A percentile compares a stretch with the other conserved stretches of the same genome.
phyloP scores from a whole-genome alignment of 441 rosid species.

The Croton laevigatus region DNA sequence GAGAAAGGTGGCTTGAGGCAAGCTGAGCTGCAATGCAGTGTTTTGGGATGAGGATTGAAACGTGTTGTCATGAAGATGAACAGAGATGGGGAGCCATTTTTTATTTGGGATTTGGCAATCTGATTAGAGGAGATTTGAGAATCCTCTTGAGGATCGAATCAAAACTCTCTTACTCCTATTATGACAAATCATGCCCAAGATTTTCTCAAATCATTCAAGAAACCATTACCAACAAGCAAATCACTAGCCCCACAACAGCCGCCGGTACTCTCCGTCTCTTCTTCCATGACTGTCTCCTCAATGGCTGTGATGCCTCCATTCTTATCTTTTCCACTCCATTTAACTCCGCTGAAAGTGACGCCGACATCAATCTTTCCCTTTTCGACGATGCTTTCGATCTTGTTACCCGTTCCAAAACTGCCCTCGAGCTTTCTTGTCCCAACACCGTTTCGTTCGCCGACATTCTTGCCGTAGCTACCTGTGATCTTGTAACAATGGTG shows the following conservation, averaged over 20 bases:
- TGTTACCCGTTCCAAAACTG: constrained; percentile 53
- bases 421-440: constrained; percentile 64
- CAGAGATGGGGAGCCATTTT: too few relatives aligned
- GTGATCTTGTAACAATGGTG: constrained; percentile 61
- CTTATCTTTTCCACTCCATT: constrained; percentile 58
- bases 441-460: constrained; percentile 63
- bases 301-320: constrained; percentile 65
- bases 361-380: constrained; percentile 63
- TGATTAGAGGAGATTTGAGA: too few relatives aligned
- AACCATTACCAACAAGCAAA: constrained; percentile 52
- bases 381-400: constrained; percentile 78
- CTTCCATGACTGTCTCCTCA: constrained; percentile 77
- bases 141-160: too few relatives aligned
- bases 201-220: constrained; percentile 45
- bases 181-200: constrained; percentile 54
- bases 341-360: constrained; percentile 64
- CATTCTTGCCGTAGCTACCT: constrained; percentile 56
- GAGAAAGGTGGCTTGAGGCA: too few relatives aligned
- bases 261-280: constrained; percentile 69
- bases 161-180: constrained; percentile 48
- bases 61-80: too few relatives aligned
- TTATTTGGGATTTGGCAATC: too few relatives aligned
- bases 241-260: constrained; percentile 58
- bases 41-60: too few relatives aligned
- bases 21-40: too few relatives aligned